phyloP scores from a whole-genome alignment of 2,329 filamentous ascomycete species.

The Macrophomina pseudophaseolina region DNA sequence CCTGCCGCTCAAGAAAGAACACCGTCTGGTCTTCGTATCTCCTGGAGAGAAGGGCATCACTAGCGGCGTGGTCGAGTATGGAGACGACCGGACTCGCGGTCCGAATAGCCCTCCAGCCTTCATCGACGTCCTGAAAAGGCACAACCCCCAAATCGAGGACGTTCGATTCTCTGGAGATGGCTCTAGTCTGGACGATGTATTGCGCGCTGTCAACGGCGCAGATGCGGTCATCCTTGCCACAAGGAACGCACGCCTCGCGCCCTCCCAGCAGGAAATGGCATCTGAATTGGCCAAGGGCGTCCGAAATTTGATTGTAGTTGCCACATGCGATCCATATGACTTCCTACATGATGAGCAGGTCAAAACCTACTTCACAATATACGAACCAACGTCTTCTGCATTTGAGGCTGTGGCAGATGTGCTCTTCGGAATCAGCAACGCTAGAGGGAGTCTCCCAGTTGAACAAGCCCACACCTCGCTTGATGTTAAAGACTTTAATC shows the following conservation, averaged over 20 bases:
- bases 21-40: not conserved
- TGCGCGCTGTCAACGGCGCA: not conserved
- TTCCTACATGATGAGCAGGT: not conserved
- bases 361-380: slow-evolving; percentile 12
- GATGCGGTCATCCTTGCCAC: slow-evolving; percentile 15
- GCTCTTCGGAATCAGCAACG: not conserved
- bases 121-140: slow-evolving; percentile 3
- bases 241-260: slow-evolving; percentile 15
- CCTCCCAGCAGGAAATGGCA: not conserved
- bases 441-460: slow-evolving; percentile 1
- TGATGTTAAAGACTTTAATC: not conserved
- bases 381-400: slow-evolving; percentile 18
- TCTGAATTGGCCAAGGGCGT: not conserved
- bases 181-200: not conserved
- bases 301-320: slow-evolving; percentile 2
- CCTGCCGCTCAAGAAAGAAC: not conserved
- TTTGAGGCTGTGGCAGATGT: slow-evolving; percentile 10
- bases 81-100: not conserved
- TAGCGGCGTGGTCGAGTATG: slow-evolving; percentile 17
- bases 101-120: slow-evolving; percentile 2
- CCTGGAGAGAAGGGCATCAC: not conserved
- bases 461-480: not conserved
- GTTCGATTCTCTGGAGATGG: slow-evolving; percentile 1
- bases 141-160: not conserved
- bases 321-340: slow-evolving; percentile 26